Evolutionary conservation across 768 basidiomycete species (phyloP).

Genomic region (Termitomyces sp.): DNA sequence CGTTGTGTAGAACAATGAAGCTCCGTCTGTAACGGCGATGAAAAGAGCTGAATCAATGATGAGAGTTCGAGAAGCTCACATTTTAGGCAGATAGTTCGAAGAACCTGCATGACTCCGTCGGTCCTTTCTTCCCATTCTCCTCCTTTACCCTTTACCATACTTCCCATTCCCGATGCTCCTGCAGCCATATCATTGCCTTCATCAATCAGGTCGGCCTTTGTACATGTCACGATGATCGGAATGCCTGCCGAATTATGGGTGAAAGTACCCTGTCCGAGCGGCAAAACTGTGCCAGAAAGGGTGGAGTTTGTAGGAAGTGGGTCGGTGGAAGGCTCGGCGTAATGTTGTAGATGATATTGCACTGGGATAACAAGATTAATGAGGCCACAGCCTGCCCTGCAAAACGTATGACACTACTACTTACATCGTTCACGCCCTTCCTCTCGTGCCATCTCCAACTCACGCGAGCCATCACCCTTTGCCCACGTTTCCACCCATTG

Average conservation of each 20-base stretch:
- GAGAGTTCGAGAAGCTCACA: constrained; percentile 52
- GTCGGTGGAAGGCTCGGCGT: constrained; percentile 75
- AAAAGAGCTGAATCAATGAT: neutral
- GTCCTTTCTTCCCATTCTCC: constrained; percentile 95
- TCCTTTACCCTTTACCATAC: constrained; percentile 90
- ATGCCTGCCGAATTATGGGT: constrained; percentile 86
- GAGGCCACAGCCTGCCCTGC: constrained; percentile 2
- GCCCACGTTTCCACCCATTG: constrained; percentile 83
- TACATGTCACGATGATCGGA: constrained; percentile 86
- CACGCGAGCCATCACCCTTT: constrained; percentile 65
- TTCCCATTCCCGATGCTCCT: constrained; percentile 81
- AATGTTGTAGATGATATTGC: constrained; percentile 87
- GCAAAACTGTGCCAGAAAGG: constrained; percentile 68
- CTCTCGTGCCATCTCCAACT: constrained; percentile 72
- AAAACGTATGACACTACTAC: constrained; percentile 37
- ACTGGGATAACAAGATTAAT: constrained; percentile 44
- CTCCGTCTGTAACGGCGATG: constrained; percentile 71
- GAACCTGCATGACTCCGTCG: constrained; percentile 93
- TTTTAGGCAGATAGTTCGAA: constrained; percentile 88
- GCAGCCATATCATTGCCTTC: constrained; percentile 71
- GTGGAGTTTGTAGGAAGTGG: constrained; percentile 61
- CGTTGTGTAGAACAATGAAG: constrained; percentile 89
- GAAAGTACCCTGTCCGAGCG: constrained; percentile 81
- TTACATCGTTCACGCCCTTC: constrained; percentile 81
- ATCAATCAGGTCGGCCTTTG: constrained; percentile 92